Conservation (phyloP, 176 grass and related monocot species). For the Oryza longistaminata region DNA sequence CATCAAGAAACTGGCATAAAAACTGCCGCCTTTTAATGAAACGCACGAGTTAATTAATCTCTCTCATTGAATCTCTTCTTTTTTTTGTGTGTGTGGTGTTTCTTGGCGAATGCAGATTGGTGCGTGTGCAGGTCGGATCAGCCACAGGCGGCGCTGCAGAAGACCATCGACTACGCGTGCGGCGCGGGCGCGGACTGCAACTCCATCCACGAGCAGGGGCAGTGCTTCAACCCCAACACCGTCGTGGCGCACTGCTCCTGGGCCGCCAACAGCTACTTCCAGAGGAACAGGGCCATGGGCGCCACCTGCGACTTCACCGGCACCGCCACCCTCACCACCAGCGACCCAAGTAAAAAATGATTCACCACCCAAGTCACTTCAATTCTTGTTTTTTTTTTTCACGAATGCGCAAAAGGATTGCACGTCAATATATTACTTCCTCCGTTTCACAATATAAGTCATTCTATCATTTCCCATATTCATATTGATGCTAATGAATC, state of each 20-base stretch:
- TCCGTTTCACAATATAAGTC: too few species aligned
- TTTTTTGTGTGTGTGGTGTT: neutral
- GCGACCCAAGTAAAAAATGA: constrained; percentile 73
- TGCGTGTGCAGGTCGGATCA: constrained; percentile 81
- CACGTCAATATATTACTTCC: too few species aligned
- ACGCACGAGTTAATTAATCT: neutral
- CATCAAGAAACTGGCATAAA: constrained; percentile 18
- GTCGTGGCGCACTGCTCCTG: constrained; percentile 85
- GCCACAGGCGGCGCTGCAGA: constrained; percentile 58
- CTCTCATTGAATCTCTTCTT: neutral
- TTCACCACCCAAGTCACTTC: neutral
- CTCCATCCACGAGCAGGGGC: constrained; percentile 50
- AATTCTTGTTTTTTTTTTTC: too few species aligned
- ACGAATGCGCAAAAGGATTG: too few species aligned
- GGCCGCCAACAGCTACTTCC: constrained; percentile 91
- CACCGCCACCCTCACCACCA: constrained; percentile 58
- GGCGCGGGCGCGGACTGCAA: constrained; percentile 83
- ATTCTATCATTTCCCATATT: too few species aligned
- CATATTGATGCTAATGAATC: too few species aligned
- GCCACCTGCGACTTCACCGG: constrained; percentile 77
- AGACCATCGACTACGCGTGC: constrained; percentile 94
- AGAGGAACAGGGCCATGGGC: constrained; percentile 62
- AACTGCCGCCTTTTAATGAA: neutral
- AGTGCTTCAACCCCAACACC: constrained; percentile 80
- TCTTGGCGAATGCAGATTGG: constrained; percentile 56